These are phyloP conservation scores for Amaranthus hypochondriacus DNA, from an alignment of 148 eudicot species.

Conservation along the genomic window DNA sequence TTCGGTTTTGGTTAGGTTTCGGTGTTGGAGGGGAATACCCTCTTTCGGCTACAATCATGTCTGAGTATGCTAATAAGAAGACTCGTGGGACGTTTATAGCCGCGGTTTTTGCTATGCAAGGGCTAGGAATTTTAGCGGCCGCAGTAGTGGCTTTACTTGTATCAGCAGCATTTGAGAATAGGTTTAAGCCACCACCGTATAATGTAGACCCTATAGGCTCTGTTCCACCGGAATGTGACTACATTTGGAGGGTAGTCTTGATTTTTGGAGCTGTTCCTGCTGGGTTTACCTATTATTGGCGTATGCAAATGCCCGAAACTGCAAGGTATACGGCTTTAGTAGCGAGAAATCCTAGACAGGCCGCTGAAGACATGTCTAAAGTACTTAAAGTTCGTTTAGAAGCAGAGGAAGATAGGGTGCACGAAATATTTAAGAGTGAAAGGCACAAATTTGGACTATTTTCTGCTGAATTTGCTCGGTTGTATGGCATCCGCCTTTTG, in stretches of 20 bases:
- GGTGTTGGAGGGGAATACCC: slow-evolving; percentile 73
- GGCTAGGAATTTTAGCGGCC: slow-evolving; percentile 48
- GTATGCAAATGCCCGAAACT: slow-evolving; percentile 63
- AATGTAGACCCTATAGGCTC: neutral
- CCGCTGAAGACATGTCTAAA: slow-evolving; percentile 19
- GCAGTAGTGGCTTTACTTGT: slow-evolving; percentile 45
- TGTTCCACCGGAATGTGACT: slow-evolving; percentile 33
- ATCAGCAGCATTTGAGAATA: slow-evolving; percentile 30
- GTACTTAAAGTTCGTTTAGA: slow-evolving; percentile 4
- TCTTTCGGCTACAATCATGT: slow-evolving; percentile 69
- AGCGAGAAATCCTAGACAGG: slow-evolving; percentile 45
- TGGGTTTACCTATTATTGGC: slow-evolving; percentile 39
- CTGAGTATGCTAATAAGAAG: slow-evolving; percentile 69
- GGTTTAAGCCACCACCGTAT: slow-evolving; percentile 16
- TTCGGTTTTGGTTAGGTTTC: slow-evolving; percentile 51
- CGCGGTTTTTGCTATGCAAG: slow-evolving; percentile 75
- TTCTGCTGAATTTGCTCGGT: neutral
- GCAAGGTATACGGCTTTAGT: slow-evolving; percentile 59
- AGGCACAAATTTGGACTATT: slow-evolving; percentile 9
- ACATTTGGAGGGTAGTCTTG: slow-evolving; percentile 31
- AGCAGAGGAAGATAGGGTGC: slow-evolving; percentile 14
- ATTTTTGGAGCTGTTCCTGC: slow-evolving; percentile 64
- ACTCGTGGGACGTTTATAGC: slow-evolving; percentile 64
- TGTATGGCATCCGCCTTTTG: slow-evolving; percentile 15
- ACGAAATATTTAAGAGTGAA: neutral